Evolutionary conservation across 768 basidiomycete genomes (phyloP).

Genomic region (Rhodotorula toruloides): DNA sequence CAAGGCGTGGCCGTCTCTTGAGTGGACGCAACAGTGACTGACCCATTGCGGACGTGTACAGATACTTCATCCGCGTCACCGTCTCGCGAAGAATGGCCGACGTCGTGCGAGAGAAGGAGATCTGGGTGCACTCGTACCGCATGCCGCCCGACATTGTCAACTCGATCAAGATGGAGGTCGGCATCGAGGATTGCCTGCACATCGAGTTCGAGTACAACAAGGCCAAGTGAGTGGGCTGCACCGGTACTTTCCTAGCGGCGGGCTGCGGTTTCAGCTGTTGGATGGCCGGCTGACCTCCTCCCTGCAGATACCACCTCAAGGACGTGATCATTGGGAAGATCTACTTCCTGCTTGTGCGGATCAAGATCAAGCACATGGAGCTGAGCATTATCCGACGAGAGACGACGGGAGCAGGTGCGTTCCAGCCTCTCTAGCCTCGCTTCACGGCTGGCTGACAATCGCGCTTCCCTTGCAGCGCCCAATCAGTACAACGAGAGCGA

Average conservation of each 20-base stretch:
- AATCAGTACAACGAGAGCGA: constrained; percentile 99
- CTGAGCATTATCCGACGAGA: constrained; percentile 94
- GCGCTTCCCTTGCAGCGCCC: constrained; percentile 55
- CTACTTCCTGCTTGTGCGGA: constrained; percentile 94
- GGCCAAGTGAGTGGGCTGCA: constrained; percentile 68
- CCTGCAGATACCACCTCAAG: constrained; percentile 87
- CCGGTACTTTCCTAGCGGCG: rapidly evolving
- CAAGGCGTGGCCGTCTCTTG: neutral
- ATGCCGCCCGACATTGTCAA: constrained; percentile 99
- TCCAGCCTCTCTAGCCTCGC: neutral
- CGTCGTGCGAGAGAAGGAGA: constrained; percentile 82
- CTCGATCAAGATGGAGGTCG: constrained; percentile 99
- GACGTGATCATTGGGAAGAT: constrained; percentile 99
- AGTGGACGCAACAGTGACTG: neutral
- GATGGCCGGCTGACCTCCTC: neutral
- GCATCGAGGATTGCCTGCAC: constrained; percentile 96
- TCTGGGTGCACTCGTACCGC: constrained; percentile 97
- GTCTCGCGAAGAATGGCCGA: constrained; percentile 90
- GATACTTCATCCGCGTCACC: constrained; percentile 86
- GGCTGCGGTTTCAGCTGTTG: neutral
- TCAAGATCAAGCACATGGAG: constrained; percentile 99
- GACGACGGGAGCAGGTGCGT: constrained; percentile 69
- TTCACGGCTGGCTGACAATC: neutral
- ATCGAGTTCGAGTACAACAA: constrained; percentile 99
- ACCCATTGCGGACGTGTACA: constrained; percentile 43